Conservation (phyloP, 2,329 filamentous ascomycete genomes). For the Calonectria pseudoreteaudii region DNA sequence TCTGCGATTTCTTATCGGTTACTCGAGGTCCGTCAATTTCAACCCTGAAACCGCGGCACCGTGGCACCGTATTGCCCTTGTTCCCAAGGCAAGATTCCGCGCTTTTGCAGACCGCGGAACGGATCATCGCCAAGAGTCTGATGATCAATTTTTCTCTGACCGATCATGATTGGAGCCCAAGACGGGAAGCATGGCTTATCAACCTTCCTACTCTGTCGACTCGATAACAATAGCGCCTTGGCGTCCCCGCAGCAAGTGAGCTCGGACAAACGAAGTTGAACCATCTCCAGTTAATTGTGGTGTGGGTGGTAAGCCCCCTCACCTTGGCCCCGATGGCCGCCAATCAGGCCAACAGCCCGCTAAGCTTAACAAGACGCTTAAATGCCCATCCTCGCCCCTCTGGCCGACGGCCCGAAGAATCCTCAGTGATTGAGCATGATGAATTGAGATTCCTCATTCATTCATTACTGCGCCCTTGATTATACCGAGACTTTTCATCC, state of each 20-base stretch:
- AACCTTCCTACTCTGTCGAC: background rate
- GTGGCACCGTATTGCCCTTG: background rate
- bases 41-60: background rate
- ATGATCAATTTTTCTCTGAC: background rate
- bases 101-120: background rate
- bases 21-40: no score
- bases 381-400: background rate
- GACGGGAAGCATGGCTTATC: background rate
- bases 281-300: constrained; percentile 1
- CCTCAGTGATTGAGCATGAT: background rate
- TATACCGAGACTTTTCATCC: background rate
- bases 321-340: background rate
- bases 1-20: no score
- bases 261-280: constrained; percentile 9
- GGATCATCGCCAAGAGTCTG: background rate
- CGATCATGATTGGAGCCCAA: no score
- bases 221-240: constrained; percentile 17
- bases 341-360: background rate
- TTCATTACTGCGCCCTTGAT: background rate
- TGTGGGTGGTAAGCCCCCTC: constrained; percentile 14
- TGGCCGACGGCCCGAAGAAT: background rate
- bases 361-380: constrained; percentile 21
- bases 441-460: background rate
- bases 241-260: constrained; percentile 1
- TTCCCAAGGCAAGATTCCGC: no score